Percentiles rank a stretch among this genome's conserved stretches.
Evolutionary conservation across 164 flowering plant species (phyloP).

Genomic region (Annona squamosa): DNA sequence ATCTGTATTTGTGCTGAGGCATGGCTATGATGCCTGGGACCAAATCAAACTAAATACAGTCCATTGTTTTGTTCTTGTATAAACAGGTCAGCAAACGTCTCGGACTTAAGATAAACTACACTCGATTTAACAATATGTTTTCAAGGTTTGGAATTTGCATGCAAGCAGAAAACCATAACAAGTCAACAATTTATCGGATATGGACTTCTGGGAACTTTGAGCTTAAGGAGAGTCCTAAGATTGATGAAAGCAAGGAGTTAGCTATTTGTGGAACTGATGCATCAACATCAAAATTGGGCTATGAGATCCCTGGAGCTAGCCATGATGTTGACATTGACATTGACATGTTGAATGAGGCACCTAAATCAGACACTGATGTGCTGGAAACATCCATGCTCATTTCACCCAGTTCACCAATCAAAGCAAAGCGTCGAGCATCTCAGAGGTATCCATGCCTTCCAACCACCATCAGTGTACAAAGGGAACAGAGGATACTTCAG

Average conservation of each 20-base stretch:
- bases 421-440: constrained; percentile 25
- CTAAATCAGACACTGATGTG: constrained; percentile 20
- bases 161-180: constrained; percentile 53
- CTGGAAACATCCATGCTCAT: constrained; percentile 10
- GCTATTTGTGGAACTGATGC: constrained; percentile 14
- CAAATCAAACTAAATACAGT: neutral
- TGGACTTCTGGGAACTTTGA: constrained; percentile 59
- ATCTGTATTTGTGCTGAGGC: neutral
- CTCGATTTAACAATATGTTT: constrained; percentile 44
- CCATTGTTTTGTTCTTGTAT: constrained; percentile 4
- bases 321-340: constrained; percentile 17
- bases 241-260: constrained; percentile 17
- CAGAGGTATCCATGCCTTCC: constrained; percentile 39
- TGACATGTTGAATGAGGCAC: constrained; percentile 13
- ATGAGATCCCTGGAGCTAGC: constrained; percentile 16
- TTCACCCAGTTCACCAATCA: constrained; percentile 13
- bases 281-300: constrained; percentile 16
- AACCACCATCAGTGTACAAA: constrained; percentile 27
- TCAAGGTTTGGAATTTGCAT: constrained; percentile 60
- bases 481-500: constrained; percentile 60
- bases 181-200: constrained; percentile 46
- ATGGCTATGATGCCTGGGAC: neutral
- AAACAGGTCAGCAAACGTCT: constrained; percentile 70
- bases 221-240: constrained; percentile 14
- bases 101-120: constrained; percentile 61